phyloP scores from a whole-genome alignment of 768 basidiomycete species.

The Boletellus ananas region DNA sequence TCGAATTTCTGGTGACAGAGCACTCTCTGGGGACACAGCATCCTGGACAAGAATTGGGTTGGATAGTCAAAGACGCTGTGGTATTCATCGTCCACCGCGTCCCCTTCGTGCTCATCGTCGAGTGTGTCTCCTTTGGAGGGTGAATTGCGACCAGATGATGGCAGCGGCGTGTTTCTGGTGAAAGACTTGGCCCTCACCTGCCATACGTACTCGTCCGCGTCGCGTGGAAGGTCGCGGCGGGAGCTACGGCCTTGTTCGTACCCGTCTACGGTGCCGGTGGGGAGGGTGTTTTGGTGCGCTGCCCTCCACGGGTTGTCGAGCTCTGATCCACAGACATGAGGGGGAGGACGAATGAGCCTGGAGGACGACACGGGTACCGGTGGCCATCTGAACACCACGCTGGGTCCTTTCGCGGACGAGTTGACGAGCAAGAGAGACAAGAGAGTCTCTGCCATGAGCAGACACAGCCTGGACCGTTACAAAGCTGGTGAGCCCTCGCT shows the following conservation, averaged over 20 bases:
- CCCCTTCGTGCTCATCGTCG: constrained; percentile 32
- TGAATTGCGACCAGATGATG: constrained; percentile 49
- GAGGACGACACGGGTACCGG: constrained; percentile 60
- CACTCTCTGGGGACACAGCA: constrained; percentile 72
- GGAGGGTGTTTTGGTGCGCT: constrained; percentile 44
- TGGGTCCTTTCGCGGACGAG: constrained; percentile 76
- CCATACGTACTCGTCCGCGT: constrained; percentile 59
- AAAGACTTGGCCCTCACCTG: constrained; percentile 54
- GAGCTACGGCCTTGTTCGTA: constrained; percentile 1
- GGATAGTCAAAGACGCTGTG: constrained; percentile 77
- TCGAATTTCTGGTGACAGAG: constrained; percentile 96
- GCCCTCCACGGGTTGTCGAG: constrained; percentile 75
- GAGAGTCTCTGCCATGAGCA: constrained; percentile 68
- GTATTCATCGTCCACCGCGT: constrained; percentile 47
- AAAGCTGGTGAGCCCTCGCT: no score
- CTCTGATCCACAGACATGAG: constrained; percentile 43
- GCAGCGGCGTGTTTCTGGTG: constrained; percentile 40
- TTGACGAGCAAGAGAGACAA: constrained; percentile 81
- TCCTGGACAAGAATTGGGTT: constrained; percentile 71
- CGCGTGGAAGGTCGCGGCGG: constrained; percentile 12
- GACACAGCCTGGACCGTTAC: no score
- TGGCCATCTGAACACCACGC: constrained; percentile 82
- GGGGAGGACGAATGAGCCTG: constrained; percentile 69
- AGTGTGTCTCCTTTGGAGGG: constrained; percentile 44
- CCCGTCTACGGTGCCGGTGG: constrained; percentile 23